Conservation (phyloP, 2,329 filamentous ascomycete species). For the Chalaropsis ovoidea region DNA sequence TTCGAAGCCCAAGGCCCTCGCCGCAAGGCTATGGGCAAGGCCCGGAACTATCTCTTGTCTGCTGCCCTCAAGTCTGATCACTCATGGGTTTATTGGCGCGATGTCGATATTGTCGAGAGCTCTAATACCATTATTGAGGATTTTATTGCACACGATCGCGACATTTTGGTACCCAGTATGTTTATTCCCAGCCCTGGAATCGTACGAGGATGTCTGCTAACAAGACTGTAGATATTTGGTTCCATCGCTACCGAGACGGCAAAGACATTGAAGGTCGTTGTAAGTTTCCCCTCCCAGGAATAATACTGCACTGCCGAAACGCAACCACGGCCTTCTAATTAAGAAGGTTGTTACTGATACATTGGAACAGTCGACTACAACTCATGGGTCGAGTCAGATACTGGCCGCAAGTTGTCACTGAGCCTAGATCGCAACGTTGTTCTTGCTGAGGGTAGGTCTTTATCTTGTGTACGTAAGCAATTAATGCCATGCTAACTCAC, state of each 20-base stretch:
- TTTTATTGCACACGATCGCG: conserved; percentile 85
- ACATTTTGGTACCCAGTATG: conserved; percentile 91
- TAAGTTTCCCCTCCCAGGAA: conserved; percentile 40
- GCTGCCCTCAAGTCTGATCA: conserved; percentile 83
- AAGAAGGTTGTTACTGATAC: conserved; percentile 27
- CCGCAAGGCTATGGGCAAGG: conserved; percentile 79
- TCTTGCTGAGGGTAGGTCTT: conserved; percentile 67
- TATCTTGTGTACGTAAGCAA: neutral
- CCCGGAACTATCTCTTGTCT: conserved; percentile 82
- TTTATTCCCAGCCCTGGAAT: conserved; percentile 25
- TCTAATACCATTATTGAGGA: conserved; percentile 83
- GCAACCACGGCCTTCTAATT: neutral
- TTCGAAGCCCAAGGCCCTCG: conserved; percentile 83
- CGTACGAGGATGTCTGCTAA: conserved; percentile 11
- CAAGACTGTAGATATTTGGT: conserved; percentile 70
- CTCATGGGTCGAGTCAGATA: conserved; percentile 91
- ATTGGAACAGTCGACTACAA: conserved; percentile 77
- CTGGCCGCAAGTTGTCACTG: conserved; percentile 63
- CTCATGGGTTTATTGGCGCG: conserved; percentile 97
- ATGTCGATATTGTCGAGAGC: conserved; percentile 91
- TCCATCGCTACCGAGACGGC: conserved; percentile 70
- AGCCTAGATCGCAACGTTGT: conserved; percentile 69
- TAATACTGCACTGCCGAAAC: neutral
- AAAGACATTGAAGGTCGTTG: conserved; percentile 90
- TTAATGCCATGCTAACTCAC: neutral